A percentile compares a stretch with the other conserved stretches of the same genome.
These are phyloP conservation scores for Trichosporon asahii DNA, from an alignment of 1,284 basidiomycete species.

Conservation along the genomic window DNA sequence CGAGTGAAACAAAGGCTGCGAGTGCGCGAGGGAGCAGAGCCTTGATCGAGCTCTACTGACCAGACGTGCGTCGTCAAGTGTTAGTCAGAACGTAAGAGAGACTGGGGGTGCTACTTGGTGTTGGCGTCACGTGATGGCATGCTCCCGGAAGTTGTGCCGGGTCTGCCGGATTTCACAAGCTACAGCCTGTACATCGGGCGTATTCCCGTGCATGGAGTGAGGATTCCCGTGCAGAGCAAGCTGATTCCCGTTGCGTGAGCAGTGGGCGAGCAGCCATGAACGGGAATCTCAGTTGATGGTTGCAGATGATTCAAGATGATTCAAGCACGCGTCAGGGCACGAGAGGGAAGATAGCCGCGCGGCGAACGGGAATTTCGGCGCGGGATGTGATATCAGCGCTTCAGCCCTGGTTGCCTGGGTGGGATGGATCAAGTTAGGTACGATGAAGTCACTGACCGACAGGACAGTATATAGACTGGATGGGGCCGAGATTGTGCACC, in stretches of 20 bases:
- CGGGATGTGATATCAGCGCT: conserved; percentile 2
- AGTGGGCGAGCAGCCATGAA: background rate
- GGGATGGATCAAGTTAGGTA: too few relatives aligned
- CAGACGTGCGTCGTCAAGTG: too few relatives aligned
- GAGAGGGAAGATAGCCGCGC: background rate
- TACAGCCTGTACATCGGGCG: too few relatives aligned
- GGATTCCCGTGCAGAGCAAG: too few relatives aligned
- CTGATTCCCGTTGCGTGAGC: background rate
- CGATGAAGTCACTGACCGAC: background rate
- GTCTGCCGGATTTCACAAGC: background rate
- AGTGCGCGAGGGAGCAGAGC: too few relatives aligned
- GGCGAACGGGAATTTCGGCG: conserved; percentile 10
- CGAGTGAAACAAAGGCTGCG: background rate
- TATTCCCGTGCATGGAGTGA: background rate
- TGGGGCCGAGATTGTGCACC: background rate
- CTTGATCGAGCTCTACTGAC: too few relatives aligned
- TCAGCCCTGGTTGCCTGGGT: too few relatives aligned
- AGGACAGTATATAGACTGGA: background rate
- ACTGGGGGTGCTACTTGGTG: too few relatives aligned
- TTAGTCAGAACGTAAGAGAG: too few relatives aligned
- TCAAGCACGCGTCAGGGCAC: background rate
- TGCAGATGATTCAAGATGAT: background rate
- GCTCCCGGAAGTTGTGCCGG: background rate
- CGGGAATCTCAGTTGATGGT: background rate
- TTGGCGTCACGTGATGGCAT: too few relatives aligned